A percentile compares a stretch with the other conserved stretches of the same genome.
phyloP scores from a whole-genome alignment of 805 yeast genomes.

The Sugiyamaella valdiviana region DNA sequence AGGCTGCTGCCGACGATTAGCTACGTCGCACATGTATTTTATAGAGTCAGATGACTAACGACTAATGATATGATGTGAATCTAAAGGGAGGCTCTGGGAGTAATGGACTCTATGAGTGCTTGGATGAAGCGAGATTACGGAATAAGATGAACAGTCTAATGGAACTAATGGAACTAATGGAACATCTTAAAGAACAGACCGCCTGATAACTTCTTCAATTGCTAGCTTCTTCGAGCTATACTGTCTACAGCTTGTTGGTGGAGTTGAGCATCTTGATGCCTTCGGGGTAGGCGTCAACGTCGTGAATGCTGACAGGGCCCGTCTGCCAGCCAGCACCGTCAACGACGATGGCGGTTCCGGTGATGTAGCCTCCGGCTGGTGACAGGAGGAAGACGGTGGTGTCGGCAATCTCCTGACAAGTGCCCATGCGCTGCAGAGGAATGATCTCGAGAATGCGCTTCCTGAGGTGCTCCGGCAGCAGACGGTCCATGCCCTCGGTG shows the following conservation, averaged over 20 bases:
- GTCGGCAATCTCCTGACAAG: slow-evolving; percentile 75
- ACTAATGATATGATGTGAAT: not conserved
- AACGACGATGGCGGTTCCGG: slow-evolving; percentile 73
- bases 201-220: too few relatives aligned
- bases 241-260: slow-evolving; percentile 3
- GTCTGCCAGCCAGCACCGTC: slow-evolving; percentile 90
- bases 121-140: too few relatives aligned
- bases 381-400: slow-evolving; percentile 80
- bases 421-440: slow-evolving; percentile 51
- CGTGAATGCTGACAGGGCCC: slow-evolving; percentile 1
- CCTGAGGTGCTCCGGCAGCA: slow-evolving; percentile 41
- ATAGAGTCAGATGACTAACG: not conserved
- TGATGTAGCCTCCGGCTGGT: slow-evolving; percentile 69
- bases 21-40: not conserved
- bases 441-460: slow-evolving; percentile 42
- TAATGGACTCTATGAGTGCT: too few relatives aligned
- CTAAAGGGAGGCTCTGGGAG: too few relatives aligned
- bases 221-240: too few relatives aligned
- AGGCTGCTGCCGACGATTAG: not conserved
- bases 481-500: slow-evolving; percentile 78
- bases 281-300: slow-evolving; percentile 7
- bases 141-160: too few relatives aligned
- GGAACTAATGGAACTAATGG: too few relatives aligned
- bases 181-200: too few relatives aligned
- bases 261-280: slow-evolving; percentile 5